Conservation (phyloP, 2,329 filamentous ascomycete species). For the Dactylellina leptospora region DNA sequence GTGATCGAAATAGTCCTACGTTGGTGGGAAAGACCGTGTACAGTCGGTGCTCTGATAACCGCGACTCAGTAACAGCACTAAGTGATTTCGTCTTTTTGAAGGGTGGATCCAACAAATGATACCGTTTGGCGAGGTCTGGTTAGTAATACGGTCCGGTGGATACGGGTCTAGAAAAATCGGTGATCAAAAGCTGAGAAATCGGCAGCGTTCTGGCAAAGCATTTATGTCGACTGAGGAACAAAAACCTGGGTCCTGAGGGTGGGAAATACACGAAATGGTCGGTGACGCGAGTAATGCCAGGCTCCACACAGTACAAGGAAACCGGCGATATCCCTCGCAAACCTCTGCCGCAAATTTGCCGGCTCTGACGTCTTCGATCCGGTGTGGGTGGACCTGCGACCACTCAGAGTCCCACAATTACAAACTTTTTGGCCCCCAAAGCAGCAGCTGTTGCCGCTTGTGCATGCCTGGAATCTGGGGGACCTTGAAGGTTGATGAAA, state of each 20-base stretch:
- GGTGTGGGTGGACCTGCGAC: conserved; percentile 16
- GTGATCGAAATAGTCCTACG: neutral
- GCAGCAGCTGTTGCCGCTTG: conserved; percentile 41
- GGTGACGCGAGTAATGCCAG: conserved; percentile 53
- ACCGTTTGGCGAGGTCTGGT: neutral
- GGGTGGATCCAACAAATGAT: neutral
- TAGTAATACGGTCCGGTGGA: conserved; percentile 34
- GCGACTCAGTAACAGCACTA: conserved; percentile 36
- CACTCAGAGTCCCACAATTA: conserved; percentile 44
- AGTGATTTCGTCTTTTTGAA: neutral
- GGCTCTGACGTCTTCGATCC: conserved; percentile 50
- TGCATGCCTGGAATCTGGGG: conserved; percentile 35
- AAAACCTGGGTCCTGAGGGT: neutral
- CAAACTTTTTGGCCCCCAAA: conserved; percentile 29
- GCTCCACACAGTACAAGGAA: conserved; percentile 43
- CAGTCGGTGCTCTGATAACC: neutral
- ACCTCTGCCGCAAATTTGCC: conserved; percentile 51
- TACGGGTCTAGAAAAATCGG: conserved; percentile 31
- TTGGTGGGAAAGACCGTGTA: neutral
- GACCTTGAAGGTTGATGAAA: conserved; percentile 8
- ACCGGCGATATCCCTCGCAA: conserved; percentile 54
- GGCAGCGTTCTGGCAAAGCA: neutral
- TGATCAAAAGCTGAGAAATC: conserved; percentile 25
- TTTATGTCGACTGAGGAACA: conserved; percentile 5
- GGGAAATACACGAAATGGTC: neutral